phyloP scores from a whole-genome alignment of 495 filamentous ascomycete species.

The Lophiotrema nucula region DNA sequence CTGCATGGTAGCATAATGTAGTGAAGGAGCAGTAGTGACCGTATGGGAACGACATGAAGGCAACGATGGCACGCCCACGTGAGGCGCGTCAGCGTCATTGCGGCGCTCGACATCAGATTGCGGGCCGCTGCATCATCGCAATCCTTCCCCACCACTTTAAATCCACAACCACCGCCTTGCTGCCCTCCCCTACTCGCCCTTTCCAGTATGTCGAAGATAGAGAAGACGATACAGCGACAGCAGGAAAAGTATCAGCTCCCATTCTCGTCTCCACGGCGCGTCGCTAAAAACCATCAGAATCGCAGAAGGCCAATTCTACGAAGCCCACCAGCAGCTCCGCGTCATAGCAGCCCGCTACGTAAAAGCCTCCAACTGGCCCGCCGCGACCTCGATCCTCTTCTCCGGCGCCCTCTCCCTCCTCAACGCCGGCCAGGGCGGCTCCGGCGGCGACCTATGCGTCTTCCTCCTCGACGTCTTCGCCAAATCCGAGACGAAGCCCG shows the following conservation, averaged over 20 bases:
- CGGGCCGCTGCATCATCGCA: no score
- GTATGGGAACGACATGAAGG: no score
- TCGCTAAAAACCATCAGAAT: conserved; percentile 57
- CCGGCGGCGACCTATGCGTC: conserved; percentile 85
- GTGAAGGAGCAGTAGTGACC: no score
- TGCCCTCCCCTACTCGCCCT: no score
- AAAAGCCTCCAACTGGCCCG: conserved; percentile 75
- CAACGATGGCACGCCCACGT: no score
- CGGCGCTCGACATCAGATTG: no score
- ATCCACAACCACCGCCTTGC: no score
- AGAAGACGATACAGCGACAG: conserved; percentile 71
- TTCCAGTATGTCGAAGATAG: conserved; percentile 66
- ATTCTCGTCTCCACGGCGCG: conserved; percentile 11
- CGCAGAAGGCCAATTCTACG: conserved; percentile 88
- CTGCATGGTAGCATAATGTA: no score
- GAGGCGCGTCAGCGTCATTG: no score
- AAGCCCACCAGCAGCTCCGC: conserved; percentile 95
- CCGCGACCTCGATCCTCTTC: conserved; percentile 82
- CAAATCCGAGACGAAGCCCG: conserved; percentile 72
- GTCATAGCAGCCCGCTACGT: conserved; percentile 90
- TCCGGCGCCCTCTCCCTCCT: conserved; percentile 81
- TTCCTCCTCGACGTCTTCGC: conserved; percentile 85
- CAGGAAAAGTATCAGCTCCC: conserved; percentile 57
- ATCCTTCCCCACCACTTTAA: no score
- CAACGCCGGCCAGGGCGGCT: conserved; percentile 84